Conservation (phyloP, 257 asterid species). For the Linaria vulgaris region DNA sequence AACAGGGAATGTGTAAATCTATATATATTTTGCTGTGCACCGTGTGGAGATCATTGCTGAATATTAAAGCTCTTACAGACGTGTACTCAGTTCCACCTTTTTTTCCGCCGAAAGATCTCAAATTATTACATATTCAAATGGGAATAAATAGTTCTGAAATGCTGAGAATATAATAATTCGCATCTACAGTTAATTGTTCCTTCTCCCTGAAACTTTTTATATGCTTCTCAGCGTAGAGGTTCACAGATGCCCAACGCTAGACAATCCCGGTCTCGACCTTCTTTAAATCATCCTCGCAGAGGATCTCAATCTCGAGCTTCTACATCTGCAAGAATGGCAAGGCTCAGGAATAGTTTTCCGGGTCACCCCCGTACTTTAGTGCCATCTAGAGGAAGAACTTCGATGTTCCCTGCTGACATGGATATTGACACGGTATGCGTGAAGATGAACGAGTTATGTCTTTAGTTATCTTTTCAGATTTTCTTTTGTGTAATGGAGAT, state of each 20-base stretch:
- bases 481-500: neutral
- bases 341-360: slow-evolving; percentile 70
- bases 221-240: slow-evolving; percentile 48
- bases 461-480: neutral
- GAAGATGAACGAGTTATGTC: too few relatives aligned
- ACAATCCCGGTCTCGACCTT: slow-evolving; percentile 46
- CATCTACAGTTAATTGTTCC: too few relatives aligned
- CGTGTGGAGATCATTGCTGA: too few relatives aligned
- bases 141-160: too few relatives aligned
- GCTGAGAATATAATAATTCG: too few relatives aligned
- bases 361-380: slow-evolving; percentile 61
- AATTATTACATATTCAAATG: too few relatives aligned
- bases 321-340: slow-evolving; percentile 50
- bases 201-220: slow-evolving; percentile 4
- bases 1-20: too few relatives aligned
- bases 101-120: too few relatives aligned
- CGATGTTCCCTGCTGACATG: slow-evolving; percentile 75
- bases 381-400: slow-evolving; percentile 42
- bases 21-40: too few relatives aligned
- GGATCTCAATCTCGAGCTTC: slow-evolving; percentile 46
- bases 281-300: slow-evolving; percentile 44
- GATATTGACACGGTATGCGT: slow-evolving; percentile 71
- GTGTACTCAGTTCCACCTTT: too few relatives aligned
- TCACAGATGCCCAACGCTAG: slow-evolving; percentile 36
- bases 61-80: too few relatives aligned